Conservation (phyloP, 805 yeast species). For the Ogataea pignaliae region DNA sequence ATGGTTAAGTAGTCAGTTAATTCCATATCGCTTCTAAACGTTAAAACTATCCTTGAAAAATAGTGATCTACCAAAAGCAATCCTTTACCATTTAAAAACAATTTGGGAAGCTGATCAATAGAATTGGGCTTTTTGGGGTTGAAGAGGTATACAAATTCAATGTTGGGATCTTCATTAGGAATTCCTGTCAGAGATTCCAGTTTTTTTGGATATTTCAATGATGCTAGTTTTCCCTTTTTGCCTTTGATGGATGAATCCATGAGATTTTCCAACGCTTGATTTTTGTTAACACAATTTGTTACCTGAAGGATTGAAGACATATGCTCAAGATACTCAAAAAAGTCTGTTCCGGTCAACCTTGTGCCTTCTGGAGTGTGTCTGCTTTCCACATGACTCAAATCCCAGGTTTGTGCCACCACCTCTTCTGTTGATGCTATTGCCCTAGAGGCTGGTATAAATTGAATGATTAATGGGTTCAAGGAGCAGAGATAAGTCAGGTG, state of each 20-base stretch:
- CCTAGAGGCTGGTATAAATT: too few relatives aligned
- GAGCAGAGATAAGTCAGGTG: too few relatives aligned
- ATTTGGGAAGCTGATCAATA: constrained; percentile 12
- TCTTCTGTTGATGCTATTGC: too few relatives aligned
- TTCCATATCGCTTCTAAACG: constrained; percentile 16
- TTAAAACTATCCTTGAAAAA: constrained; percentile 12
- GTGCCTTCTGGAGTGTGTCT: constrained; percentile 17
- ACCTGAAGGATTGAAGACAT: constrained; percentile 15
- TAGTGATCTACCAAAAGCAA: constrained; percentile 16
- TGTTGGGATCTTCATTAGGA: constrained; percentile 7
- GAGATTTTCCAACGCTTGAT: constrained; percentile 8
- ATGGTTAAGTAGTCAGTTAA: constrained; percentile 17
- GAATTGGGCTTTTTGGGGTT: constrained; percentile 12
- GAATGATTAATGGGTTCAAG: too few relatives aligned
- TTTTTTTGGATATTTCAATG: constrained; percentile 5
- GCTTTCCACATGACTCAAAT: constrained; percentile 13
- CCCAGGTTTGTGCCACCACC: constrained; percentile 6
- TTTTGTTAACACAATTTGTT: constrained; percentile 17
- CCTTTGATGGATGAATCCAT: not conserved
- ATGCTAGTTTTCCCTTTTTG: not conserved
- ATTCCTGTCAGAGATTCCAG: constrained; percentile 11
- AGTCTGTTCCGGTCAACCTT: constrained; percentile 2
- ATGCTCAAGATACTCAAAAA: constrained; percentile 14
- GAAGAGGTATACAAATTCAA: constrained; percentile 9
- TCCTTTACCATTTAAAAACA: constrained; percentile 15